Conservation (phyloP, 1,284 basidiomycete species). For the Boletus semigastroideus region DNA sequence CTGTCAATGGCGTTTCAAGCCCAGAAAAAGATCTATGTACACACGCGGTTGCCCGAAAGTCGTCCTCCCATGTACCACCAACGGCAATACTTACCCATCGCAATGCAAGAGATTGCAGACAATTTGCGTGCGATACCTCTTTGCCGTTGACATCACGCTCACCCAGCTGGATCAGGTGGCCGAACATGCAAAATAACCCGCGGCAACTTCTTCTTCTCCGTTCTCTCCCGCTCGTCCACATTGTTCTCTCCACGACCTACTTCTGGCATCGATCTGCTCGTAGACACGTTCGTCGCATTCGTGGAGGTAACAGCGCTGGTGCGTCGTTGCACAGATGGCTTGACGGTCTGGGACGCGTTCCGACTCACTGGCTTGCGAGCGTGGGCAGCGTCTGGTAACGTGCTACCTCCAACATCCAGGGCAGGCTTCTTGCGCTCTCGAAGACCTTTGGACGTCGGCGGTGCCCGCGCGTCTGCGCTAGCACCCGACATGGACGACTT, state of each 20-base stretch:
- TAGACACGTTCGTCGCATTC: neutral
- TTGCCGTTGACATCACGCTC: neutral
- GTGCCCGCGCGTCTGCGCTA: constrained; percentile 19
- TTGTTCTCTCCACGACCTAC: neutral
- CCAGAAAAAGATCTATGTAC: too few species aligned
- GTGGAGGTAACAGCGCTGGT: constrained; percentile 28
- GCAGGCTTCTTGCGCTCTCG: constrained; percentile 52
- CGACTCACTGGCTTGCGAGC: neutral
- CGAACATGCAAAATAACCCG: constrained; percentile 55
- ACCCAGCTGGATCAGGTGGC: constrained; percentile 22
- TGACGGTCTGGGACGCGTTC: constrained; percentile 12
- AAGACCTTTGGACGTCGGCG: constrained; percentile 50
- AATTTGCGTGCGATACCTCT: too few species aligned
- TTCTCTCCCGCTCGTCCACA: neutral
- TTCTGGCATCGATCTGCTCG: neutral
- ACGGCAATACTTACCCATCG: too few species aligned
- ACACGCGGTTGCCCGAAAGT: too few species aligned
- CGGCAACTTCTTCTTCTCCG: constrained; percentile 46
- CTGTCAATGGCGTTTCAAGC: too few species aligned
- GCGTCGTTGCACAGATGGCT: constrained; percentile 27
- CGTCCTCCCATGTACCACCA: too few species aligned
- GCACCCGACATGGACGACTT: constrained; percentile 23
- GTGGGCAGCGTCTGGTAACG: neutral
- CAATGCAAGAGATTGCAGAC: too few species aligned
- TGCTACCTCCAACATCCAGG: neutral